Evolutionary conservation across 345 rosid species (phyloP).

Genomic region (Cochlearia excelsa): DNA sequence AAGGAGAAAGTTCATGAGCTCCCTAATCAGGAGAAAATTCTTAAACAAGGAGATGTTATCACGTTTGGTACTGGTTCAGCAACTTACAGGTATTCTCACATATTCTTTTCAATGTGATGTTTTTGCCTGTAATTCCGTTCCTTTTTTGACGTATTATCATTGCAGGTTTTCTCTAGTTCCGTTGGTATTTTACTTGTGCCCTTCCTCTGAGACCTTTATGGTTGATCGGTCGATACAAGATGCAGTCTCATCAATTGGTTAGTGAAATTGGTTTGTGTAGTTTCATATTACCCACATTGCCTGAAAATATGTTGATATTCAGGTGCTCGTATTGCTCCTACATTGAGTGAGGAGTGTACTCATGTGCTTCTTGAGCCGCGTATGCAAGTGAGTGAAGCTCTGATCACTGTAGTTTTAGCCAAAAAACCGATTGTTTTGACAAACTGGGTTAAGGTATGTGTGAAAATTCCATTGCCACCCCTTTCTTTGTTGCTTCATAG

Average conservation of each 20-base stretch:
- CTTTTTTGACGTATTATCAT: conserved; percentile 11
- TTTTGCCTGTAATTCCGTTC: neutral
- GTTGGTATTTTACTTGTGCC: conserved; percentile 46
- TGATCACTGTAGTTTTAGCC: conserved; percentile 60
- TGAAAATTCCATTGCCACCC: conserved; percentile 4
- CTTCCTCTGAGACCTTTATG: conserved; percentile 42
- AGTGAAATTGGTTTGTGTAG: conserved; percentile 34
- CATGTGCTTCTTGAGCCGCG: conserved; percentile 61
- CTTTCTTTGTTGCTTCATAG: conserved; percentile 5
- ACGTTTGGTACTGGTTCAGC: conserved; percentile 87
- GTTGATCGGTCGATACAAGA: conserved; percentile 44
- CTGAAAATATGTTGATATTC: conserved; percentile 16
- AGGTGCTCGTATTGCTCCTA: conserved; percentile 59
- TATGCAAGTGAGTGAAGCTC: conserved; percentile 47
- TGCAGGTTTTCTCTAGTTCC: conserved; percentile 72
- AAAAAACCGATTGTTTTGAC: conserved; percentile 51
- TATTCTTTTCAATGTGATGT: neutral
- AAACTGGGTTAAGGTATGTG: conserved; percentile 71
- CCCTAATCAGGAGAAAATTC: conserved; percentile 53
- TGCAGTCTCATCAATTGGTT: conserved; percentile 68
- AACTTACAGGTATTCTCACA: conserved; percentile 54
- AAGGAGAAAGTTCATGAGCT: conserved; percentile 60
- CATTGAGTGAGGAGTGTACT: conserved; percentile 61
- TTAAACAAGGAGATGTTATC: conserved; percentile 68
- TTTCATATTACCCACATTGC: conserved; percentile 5